phyloP scores from a whole-genome alignment of 2,329 filamentous ascomycete genomes.

The Periconia sp. region DNA sequence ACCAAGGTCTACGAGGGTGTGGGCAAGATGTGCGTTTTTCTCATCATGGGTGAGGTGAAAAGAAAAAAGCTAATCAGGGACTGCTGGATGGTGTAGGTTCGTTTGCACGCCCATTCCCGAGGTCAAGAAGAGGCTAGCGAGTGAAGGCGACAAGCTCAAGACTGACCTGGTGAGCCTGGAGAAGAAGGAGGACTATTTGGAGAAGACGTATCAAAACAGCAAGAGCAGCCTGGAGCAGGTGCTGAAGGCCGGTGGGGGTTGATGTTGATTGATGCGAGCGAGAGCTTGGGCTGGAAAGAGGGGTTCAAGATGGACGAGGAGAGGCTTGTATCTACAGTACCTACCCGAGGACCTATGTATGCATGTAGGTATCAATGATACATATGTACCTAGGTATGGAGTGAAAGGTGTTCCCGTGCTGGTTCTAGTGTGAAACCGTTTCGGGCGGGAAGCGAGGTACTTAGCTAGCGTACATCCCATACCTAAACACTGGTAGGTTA shows the following conservation, averaged over 20 bases:
- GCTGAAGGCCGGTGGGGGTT: conserved; percentile 54
- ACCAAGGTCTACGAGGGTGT: conserved; percentile 92
- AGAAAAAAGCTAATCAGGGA: not conserved
- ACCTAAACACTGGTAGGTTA: conserved; percentile 12
- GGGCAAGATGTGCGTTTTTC: conserved; percentile 79
- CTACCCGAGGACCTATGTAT: no score
- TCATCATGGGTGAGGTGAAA: not conserved
- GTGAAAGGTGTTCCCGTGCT: conserved; percentile 19
- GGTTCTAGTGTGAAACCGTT: conserved; percentile 10
- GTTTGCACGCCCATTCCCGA: conserved; percentile 72
- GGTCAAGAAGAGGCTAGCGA: conserved; percentile 73
- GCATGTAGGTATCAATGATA: not conserved
- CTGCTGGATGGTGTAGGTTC: conserved; percentile 66
- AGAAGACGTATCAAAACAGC: conserved; percentile 95
- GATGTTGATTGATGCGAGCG: no score
- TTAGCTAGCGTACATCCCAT: no score
- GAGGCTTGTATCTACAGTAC: no score
- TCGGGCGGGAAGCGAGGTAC: no score
- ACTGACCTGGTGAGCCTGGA: conserved; percentile 77
- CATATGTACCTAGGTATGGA: no score
- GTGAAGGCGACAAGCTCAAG: conserved; percentile 74
- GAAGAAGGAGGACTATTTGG: conserved; percentile 89
- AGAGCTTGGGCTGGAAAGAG: no score
- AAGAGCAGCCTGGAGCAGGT: conserved; percentile 89
- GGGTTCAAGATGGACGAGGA: no score